Evolutionary conservation across 2,329 filamentous ascomycete species (phyloP).

Genomic region (Phaeoacremonium minimum): DNA sequence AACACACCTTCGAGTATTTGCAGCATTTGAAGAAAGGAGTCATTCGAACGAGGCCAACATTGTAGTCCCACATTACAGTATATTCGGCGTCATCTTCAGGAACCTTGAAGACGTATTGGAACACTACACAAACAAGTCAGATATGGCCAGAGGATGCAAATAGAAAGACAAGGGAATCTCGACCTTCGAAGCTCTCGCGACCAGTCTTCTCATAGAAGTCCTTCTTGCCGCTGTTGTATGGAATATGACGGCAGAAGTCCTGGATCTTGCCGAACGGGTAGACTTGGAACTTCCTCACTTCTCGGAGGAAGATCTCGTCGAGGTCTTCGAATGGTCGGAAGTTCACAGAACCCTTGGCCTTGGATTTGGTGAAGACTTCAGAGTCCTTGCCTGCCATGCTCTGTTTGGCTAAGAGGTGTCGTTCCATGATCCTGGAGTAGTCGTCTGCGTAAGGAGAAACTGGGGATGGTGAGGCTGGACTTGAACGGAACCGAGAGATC

Average conservation of each 20-base stretch:
- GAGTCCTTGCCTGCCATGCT: slow-evolving; percentile 66
- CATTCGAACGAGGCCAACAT: slow-evolving; percentile 87
- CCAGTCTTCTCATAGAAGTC: slow-evolving; percentile 82
- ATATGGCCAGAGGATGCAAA: slow-evolving; percentile 1
- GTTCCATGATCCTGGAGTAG: slow-evolving; percentile 15
- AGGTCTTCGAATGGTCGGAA: slow-evolving; percentile 71
- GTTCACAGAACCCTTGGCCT: slow-evolving; percentile 62
- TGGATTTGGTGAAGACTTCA: slow-evolving; percentile 56
- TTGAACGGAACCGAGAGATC: slow-evolving; percentile 35
- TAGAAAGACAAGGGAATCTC: too few relatives aligned
- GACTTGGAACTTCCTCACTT: slow-evolving; percentile 62
- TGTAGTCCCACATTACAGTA: slow-evolving; percentile 95
- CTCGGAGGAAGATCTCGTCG: slow-evolving; percentile 48
- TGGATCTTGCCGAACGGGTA: slow-evolving; percentile 60
- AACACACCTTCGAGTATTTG: slow-evolving; percentile 75
- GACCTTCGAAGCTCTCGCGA: slow-evolving; percentile 84
- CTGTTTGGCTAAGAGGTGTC: slow-evolving; percentile 33
- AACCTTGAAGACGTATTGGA: slow-evolving; percentile 76
- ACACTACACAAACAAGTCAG: slow-evolving; percentile 48
- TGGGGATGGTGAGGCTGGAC: slow-evolving; percentile 30
- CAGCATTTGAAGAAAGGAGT: slow-evolving; percentile 93
- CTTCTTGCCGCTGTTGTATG: slow-evolving; percentile 94
- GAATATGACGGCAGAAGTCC: slow-evolving; percentile 69
- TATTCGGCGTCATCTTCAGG: slow-evolving; percentile 64
- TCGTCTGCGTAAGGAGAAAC: slow-evolving; percentile 27